Percentiles rank a stretch among this genome's conserved stretches.
Conservation (phyloP, 345 rosid species). For the Rhodomyrtus tomentosa region DNA sequence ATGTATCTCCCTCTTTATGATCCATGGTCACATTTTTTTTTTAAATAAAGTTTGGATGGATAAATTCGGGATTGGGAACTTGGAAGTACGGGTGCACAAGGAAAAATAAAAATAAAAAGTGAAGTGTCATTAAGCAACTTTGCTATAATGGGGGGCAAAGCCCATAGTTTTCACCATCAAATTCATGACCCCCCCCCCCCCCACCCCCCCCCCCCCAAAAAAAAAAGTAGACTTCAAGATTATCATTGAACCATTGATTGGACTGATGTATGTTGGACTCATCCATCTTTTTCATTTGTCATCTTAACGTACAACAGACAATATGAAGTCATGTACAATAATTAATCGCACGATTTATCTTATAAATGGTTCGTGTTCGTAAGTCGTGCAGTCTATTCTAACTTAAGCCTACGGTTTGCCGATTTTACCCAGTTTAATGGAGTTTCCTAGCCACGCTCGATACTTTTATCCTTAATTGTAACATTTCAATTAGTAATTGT, state of each 20-base stretch:
- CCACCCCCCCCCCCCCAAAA: no score
- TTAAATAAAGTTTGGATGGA: not conserved
- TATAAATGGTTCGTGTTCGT: not conserved
- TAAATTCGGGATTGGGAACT: not conserved
- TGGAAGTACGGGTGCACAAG: not conserved
- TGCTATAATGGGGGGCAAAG: not conserved
- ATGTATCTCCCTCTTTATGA: no score
- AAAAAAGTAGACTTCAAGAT: not conserved
- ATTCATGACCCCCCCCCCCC: no score
- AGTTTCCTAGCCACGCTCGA: not conserved
- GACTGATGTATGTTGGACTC: not conserved
- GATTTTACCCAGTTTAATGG: not conserved
- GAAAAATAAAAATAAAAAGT: not conserved
- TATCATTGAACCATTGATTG: not conserved
- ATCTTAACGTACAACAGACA: not conserved
- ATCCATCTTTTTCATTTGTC: not conserved
- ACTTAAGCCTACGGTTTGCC: not conserved
- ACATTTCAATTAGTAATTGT: not conserved
- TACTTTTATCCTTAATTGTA: not conserved
- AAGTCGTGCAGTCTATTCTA: not conserved
- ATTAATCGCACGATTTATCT: not conserved
- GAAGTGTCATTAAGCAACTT: not conserved
- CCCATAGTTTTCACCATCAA: not conserved
- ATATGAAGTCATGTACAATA: not conserved
- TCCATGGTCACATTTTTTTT: no score